Evolutionary conservation across 306 rosid species (phyloP).

Genomic region (Astragalus glycyphyllos): DNA sequence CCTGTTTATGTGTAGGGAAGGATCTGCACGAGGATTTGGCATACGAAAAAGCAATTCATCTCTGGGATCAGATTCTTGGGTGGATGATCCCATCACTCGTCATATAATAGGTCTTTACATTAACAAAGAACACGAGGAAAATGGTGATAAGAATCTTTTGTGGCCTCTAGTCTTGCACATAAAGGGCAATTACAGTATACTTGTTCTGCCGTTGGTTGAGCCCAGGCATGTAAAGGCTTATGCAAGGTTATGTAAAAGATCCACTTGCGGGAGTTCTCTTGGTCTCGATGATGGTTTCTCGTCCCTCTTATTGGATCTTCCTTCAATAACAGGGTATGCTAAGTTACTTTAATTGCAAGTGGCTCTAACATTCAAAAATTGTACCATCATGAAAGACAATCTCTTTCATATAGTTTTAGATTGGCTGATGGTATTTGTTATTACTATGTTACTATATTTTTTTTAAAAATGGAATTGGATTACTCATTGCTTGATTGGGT

Average conservation of each 20-base stretch:
- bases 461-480: neutral
- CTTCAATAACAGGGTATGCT: slow-evolving; percentile 98
- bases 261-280: slow-evolving; percentile 82
- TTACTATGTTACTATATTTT: neutral
- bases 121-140: slow-evolving; percentile 59
- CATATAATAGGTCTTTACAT: slow-evolving; percentile 74
- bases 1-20: slow-evolving; percentile 64
- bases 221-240: slow-evolving; percentile 77
- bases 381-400: neutral
- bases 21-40: slow-evolving; percentile 79
- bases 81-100: slow-evolving; percentile 91
- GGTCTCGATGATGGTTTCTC: slow-evolving; percentile 78
- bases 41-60: slow-evolving; percentile 70
- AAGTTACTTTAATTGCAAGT: slow-evolving; percentile 66
- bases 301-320: slow-evolving; percentile 84
- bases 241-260: slow-evolving; percentile 66
- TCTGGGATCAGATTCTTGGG: slow-evolving; percentile 91
- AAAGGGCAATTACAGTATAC: slow-evolving; percentile 64
- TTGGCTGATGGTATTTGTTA: slow-evolving; percentile 15
- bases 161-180: slow-evolving; percentile 89
- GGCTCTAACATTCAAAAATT: slow-evolving; percentile 38
- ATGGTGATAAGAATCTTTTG: slow-evolving; percentile 57
- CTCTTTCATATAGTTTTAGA: slow-evolving; percentile 9
- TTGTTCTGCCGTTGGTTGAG: slow-evolving; percentile 81
- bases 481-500: neutral